phyloP scores from a whole-genome alignment of 495 filamentous ascomycete genomes.

The Glarea lozoyensis region DNA sequence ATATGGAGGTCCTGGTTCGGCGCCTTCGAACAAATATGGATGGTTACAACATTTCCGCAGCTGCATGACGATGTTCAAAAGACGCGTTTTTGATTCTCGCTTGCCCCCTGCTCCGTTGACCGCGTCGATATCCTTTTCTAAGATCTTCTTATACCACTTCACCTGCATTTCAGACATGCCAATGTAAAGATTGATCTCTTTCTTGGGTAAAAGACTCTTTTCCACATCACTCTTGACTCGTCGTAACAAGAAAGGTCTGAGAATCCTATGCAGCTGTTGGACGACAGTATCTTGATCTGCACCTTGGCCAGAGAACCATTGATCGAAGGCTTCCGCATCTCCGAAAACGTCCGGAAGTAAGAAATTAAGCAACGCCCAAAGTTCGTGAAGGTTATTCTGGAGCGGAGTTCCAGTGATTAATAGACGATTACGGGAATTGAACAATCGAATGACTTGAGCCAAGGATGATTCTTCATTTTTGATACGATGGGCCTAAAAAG shows the following conservation, averaged over 20 bases:
- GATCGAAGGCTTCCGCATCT: slow-evolving; percentile 94
- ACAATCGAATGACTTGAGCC: slow-evolving; percentile 92
- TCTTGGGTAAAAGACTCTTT: slow-evolving; percentile 95
- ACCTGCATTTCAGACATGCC: slow-evolving; percentile 99
- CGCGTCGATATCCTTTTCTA: slow-evolving; percentile 98
- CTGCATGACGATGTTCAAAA: slow-evolving; percentile 99
- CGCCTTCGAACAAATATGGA: slow-evolving; percentile 96
- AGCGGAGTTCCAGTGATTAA: slow-evolving; percentile 96
- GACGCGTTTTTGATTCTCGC: slow-evolving; percentile 93
- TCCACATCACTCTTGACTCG: slow-evolving; percentile 98
- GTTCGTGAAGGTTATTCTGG: slow-evolving; percentile 97
- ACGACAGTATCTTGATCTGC: slow-evolving; percentile 93
- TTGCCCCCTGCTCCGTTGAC: slow-evolving; percentile 97
- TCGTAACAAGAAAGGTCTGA: slow-evolving; percentile 89
- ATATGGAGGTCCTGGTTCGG: slow-evolving; percentile 94
- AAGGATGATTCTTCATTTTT: slow-evolving; percentile 99
- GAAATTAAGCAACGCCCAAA: slow-evolving; percentile 99
- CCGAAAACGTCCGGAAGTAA: slow-evolving; percentile 95
- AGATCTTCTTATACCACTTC: slow-evolving; percentile 98
- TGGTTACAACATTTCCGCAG: slow-evolving; percentile 99
- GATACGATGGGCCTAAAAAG: slow-evolving; percentile 71
- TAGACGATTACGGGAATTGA: slow-evolving; percentile 91
- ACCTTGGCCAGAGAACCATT: slow-evolving; percentile 90
- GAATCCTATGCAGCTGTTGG: slow-evolving; percentile 87
- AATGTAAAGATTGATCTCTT: slow-evolving; percentile 93